Conservation (phyloP, 345 rosid genomes). For the Citrus unshiu region DNA sequence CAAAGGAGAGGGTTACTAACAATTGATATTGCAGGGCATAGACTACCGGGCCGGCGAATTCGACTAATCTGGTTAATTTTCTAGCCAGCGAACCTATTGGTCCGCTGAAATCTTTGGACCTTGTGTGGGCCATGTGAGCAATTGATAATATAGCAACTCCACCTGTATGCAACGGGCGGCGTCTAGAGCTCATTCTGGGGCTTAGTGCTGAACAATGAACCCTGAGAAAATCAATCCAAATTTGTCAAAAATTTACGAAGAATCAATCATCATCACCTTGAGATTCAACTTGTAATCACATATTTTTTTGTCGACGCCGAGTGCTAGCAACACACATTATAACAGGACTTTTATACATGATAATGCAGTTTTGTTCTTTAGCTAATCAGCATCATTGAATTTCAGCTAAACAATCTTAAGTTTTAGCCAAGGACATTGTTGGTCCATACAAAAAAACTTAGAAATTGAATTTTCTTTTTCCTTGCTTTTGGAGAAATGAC, state of each 20-base stretch:
- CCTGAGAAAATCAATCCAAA: constrained; percentile 21
- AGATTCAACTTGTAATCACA: neutral
- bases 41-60: constrained; percentile 20
- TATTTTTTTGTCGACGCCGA: neutral
- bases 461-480: too few relatives aligned
- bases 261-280: neutral
- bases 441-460: neutral
- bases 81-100: constrained; percentile 26
- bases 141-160: constrained; percentile 33
- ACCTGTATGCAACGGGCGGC: constrained; percentile 61
- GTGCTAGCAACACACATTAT: neutral
- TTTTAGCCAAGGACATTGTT: neutral
- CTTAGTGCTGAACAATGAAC: constrained; percentile 4
- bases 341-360: neutral
- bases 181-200: constrained; percentile 26
- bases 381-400: neutral
- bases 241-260: neutral
- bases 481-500: neutral
- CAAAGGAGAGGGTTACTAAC: constrained; percentile 30
- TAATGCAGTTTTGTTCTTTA: neutral
- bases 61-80: constrained; percentile 17
- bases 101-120: constrained; percentile 32
- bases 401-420: too few relatives aligned
- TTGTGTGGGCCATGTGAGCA: constrained; percentile 30
- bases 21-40: constrained; percentile 28